phyloP scores from a whole-genome alignment of 2,329 filamentous ascomycete genomes.

The Hypoxylon sp. region DNA sequence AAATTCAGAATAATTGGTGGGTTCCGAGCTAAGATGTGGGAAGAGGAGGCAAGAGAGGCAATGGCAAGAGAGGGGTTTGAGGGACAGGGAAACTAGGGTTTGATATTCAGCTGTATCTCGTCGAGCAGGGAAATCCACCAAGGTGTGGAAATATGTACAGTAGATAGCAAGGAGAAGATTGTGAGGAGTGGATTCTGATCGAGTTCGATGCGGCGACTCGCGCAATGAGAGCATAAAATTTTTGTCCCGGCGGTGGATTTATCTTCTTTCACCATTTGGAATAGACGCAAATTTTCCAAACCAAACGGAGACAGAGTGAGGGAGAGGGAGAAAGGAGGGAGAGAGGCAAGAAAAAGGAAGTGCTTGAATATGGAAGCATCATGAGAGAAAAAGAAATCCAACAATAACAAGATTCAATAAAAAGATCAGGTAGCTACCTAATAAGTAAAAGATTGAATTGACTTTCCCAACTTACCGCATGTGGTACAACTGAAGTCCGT shows the following conservation, averaged over 20 bases:
- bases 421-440: conserved; percentile 7
- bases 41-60: conserved; percentile 26
- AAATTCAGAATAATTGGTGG: conserved; percentile 18
- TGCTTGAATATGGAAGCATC: conserved; percentile 18
- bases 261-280: conserved; percentile 13
- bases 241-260: conserved; percentile 13
- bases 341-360: too few relatives aligned
- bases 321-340: too few relatives aligned
- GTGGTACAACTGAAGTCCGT: conserved; percentile 28
- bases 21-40: conserved; percentile 10
- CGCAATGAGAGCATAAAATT: conserved; percentile 9
- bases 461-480: conserved; percentile 28
- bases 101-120: conserved; percentile 38
- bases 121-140: conserved; percentile 33
- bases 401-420: conserved; percentile 13
- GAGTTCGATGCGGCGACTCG: conserved; percentile 21
- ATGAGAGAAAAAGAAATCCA: conserved; percentile 25
- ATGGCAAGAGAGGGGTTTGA: conserved; percentile 23
- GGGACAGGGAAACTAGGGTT: conserved; percentile 34
- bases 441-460: conserved; percentile 10
- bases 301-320: conserved; percentile 20
- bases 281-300: conserved; percentile 15
- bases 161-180: conserved; percentile 24
- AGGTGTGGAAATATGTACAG: conserved; percentile 18
- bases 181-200: conserved; percentile 19